Evolutionary conservation across 371 early-diverging fungal genomes (phyloP).

Genomic region (Funneliformis caledonium): DNA sequence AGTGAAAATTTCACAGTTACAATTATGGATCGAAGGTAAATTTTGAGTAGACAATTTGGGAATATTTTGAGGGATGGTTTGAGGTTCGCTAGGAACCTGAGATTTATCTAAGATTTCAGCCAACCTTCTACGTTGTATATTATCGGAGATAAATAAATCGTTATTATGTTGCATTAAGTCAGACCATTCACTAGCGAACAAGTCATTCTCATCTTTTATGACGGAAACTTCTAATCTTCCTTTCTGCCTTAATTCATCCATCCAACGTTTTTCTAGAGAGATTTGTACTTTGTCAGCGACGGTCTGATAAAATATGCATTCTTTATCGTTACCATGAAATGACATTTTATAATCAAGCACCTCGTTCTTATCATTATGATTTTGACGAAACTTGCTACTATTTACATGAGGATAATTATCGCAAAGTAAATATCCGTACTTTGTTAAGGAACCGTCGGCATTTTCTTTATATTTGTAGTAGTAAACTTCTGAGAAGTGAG

Average conservation of each 20-base stretch:
- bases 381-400: background rate
- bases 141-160: slow-evolving; percentile 1
- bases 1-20: background rate
- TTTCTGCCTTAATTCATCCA: slow-evolving; percentile 5
- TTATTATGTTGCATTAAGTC: slow-evolving; percentile 39
- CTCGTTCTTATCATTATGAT: background rate
- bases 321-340: slow-evolving; percentile 26
- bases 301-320: slow-evolving; percentile 38
- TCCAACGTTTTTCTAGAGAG: slow-evolving; percentile 25
- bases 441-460: slow-evolving; percentile 25
- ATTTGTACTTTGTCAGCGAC: slow-evolving; percentile 38
- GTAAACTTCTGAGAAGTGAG: background rate
- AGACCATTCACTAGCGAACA: slow-evolving; percentile 3
- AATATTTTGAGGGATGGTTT: background rate
- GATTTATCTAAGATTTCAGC: slow-evolving; percentile 24
- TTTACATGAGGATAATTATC: background rate
- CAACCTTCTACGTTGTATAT: slow-evolving; percentile 33
- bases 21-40: background rate
- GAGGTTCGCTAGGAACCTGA: background rate
- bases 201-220: background rate
- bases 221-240: background rate
- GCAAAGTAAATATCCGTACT: slow-evolving; percentile 13
- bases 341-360: background rate
- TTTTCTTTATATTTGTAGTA: slow-evolving; percentile 39
- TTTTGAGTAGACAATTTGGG: background rate